phyloP scores from a whole-genome alignment of 2,329 filamentous ascomycete genomes.

The Xylaria sp. region DNA sequence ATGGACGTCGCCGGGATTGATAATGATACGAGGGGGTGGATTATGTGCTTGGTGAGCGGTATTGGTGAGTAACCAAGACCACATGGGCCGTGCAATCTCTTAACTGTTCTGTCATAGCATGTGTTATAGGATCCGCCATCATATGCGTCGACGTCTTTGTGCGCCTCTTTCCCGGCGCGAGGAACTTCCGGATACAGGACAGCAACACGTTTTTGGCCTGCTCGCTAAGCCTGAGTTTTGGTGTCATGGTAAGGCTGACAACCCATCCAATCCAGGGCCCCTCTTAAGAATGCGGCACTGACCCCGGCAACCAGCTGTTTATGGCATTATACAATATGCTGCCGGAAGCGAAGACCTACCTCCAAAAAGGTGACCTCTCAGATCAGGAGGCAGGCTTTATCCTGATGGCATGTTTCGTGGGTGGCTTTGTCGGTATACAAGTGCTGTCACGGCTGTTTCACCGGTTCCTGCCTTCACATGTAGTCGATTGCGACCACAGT shows the following conservation, averaged over 20 bases:
- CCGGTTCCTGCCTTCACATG: constrained; percentile 73
- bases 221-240: constrained; percentile 90
- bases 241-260: constrained; percentile 76
- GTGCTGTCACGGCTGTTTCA: constrained; percentile 73
- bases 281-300: not conserved
- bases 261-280: not conserved
- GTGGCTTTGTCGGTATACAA: constrained; percentile 76
- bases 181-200: constrained; percentile 83
- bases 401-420: constrained; percentile 70
- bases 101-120: constrained; percentile 46
- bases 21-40: constrained; percentile 91
- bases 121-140: constrained; percentile 75
- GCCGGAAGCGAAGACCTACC: constrained; percentile 79
- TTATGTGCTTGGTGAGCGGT: constrained; percentile 85
- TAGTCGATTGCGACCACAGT: constrained; percentile 78
- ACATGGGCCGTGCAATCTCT: constrained; percentile 6
- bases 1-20: constrained; percentile 52
- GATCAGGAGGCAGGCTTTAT: constrained; percentile 68
- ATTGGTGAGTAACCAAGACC: constrained; percentile 52
- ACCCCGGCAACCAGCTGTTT: constrained; percentile 65
- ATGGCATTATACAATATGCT: constrained; percentile 93
- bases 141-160: constrained; percentile 85
- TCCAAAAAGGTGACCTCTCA: constrained; percentile 68
- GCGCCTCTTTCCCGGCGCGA: constrained; percentile 71
- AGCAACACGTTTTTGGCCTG: constrained; percentile 86